phyloP scores from a whole-genome alignment of 2,329 filamentous ascomycete genomes.

The Plenodomus lindquistii region DNA sequence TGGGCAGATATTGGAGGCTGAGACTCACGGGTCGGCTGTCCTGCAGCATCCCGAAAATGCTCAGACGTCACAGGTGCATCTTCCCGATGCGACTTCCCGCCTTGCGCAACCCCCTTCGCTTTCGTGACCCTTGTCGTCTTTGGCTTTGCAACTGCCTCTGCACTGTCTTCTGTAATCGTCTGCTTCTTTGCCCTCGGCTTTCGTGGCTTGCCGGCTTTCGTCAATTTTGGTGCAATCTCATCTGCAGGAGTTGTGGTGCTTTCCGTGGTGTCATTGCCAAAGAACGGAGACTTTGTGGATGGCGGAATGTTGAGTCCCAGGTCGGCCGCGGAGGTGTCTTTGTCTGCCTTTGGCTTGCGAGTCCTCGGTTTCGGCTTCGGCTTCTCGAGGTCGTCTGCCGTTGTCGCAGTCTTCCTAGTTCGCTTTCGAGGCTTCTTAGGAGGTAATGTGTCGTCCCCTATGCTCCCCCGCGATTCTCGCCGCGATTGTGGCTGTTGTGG shows the following conservation, averaged over 20 bases:
- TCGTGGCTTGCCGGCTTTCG: slow-evolving; percentile 30
- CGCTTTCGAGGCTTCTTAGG: slow-evolving; percentile 24
- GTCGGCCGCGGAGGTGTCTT: slow-evolving; percentile 13
- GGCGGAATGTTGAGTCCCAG: slow-evolving; percentile 17
- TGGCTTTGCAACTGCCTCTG: slow-evolving; percentile 22
- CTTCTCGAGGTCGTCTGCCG: slow-evolving; percentile 12
- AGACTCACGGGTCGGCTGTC: not conserved
- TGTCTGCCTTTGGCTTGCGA: slow-evolving; percentile 29
- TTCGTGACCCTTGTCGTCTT: slow-evolving; percentile 33
- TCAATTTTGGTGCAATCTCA: slow-evolving; percentile 14
- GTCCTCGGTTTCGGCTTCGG: slow-evolving; percentile 29
- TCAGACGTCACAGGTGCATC: slow-evolving; percentile 23
- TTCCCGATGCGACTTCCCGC: slow-evolving; percentile 16
- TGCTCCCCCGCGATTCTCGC: slow-evolving; percentile 1
- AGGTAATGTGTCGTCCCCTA: not conserved
- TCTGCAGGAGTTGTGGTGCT: slow-evolving; percentile 4
- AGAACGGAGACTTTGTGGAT: slow-evolving; percentile 26
- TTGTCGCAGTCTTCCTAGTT: slow-evolving; percentile 11
- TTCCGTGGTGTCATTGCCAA: slow-evolving; percentile 13
- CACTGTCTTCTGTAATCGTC: slow-evolving; percentile 7
- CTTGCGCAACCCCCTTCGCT: slow-evolving; percentile 17
- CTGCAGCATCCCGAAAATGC: slow-evolving; percentile 17
- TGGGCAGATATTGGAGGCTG: not conserved
- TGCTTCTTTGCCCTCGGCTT: slow-evolving; percentile 39
- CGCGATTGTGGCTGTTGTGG: slow-evolving; percentile 8